phyloP scores from a whole-genome alignment of 306 rosid species.

The Quercus engelmannii region DNA sequence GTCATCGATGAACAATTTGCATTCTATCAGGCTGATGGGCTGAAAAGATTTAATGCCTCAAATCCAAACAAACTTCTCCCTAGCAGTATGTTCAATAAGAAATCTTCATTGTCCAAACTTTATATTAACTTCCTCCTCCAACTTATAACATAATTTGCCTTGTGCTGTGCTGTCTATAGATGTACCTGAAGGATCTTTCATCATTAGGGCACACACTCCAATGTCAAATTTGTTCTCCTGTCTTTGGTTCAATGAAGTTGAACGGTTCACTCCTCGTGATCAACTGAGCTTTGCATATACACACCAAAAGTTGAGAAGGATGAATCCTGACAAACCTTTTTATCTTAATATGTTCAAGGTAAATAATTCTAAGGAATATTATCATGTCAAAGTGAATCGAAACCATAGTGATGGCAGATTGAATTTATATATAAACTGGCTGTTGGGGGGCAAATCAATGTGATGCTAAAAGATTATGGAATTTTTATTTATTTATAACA shows the following conservation, averaged over 20 bases:
- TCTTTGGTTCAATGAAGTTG: constrained; percentile 96
- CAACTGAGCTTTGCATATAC: constrained; percentile 95
- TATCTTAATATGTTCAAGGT: constrained; percentile 97
- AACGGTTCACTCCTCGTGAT: constrained; percentile 94
- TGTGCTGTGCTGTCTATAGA: constrained; percentile 39
- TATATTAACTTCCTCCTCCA: constrained; percentile 2
- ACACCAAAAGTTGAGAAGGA: constrained; percentile 87
- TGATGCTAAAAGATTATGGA: not conserved
- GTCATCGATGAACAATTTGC: constrained; percentile 69
- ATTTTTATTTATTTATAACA: constrained; percentile 1
- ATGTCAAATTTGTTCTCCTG: constrained; percentile 94
- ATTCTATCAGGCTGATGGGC: constrained; percentile 72
- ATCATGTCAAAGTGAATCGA: constrained; percentile 10
- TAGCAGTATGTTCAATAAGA: constrained; percentile 55
- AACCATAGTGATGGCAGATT: not conserved
- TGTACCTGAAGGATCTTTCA: constrained; percentile 95
- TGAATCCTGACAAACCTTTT: constrained; percentile 78
- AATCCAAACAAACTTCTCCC: constrained; percentile 82
- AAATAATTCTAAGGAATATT: constrained; percentile 20
- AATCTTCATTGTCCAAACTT: not conserved
- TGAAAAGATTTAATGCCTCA: constrained; percentile 62
- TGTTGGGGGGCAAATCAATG: not conserved
- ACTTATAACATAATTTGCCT: not conserved
- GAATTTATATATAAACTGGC: not conserved
- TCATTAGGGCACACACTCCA: constrained; percentile 91